Evolutionary conservation across 495 filamentous ascomycete species (phyloP), one percentile per base, ranked within the genome.

Genomic region (Hyaloscypha variabilis): DNA sequence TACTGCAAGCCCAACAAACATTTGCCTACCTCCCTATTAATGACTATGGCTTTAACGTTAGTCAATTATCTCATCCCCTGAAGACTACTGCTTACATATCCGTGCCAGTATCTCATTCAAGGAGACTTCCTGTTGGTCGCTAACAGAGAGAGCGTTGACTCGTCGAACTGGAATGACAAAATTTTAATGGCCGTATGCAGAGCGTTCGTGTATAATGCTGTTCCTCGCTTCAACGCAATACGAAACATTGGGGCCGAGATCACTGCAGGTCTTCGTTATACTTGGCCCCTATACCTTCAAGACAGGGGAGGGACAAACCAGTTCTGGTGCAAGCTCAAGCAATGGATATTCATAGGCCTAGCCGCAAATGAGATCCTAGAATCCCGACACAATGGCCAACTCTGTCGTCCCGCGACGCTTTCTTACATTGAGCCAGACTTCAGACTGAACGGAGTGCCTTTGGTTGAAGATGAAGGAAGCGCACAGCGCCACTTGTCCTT

Each of bases 11-110:
- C 10, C 52, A 64, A 29, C 14, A 56, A 2, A 30, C 51, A 11
- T 58, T 4, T 30, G 62, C 62, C 13, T 58, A 30, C 58, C 62
- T 64, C 19, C 62, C 62, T 29, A 46, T 64, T 13, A 23, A 53
- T 3, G 29, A 56, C 6, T 42, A 52, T 26, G 62, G 62, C 1
- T 64, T 64, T 34, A 64, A 64, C 49, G 62, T 64, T 10, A 64
- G 62, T 49, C 11, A 19, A 10, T 19, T 42, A 19, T 3, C 13
- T 42, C 17, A 11, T 6, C 39, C 10, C 5, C 2, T 64, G 31
- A n/a, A n/a, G 31, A 3, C 6, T 1, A 3, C 14, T 8, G 25
- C 28, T 24, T 5, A 46, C 1, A 14, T 52, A 23, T 39, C 25
- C 14, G 42, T 24, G 24, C 21, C 3, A 64, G 62, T 64, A 52